Percentiles rank a stretch among this genome's conserved stretches.
Conservation (phyloP, 257 asterid species). For the Echium plantagineum region DNA sequence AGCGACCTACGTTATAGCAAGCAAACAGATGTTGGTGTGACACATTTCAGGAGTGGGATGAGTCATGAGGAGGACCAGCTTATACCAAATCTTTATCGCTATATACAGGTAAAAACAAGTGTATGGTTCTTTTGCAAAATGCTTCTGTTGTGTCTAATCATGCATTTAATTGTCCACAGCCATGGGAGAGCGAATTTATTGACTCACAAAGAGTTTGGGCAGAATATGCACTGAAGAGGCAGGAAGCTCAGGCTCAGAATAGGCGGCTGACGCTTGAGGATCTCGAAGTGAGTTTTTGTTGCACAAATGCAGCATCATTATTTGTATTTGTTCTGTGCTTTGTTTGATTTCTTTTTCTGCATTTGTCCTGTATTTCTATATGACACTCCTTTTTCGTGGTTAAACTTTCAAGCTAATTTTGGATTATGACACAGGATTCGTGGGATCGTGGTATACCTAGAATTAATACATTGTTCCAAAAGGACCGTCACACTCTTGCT, state of each 20-base stretch:
- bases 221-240: constrained; percentile 96
- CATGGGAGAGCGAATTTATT: constrained; percentile 98
- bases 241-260: constrained; percentile 97
- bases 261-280: constrained; percentile 97
- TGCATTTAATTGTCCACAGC: constrained; percentile 32
- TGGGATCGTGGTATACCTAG: constrained; percentile 99
- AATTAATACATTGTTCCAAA: constrained; percentile 94
- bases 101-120: constrained; percentile 63
- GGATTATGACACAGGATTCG: constrained; percentile 63
- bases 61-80: constrained; percentile 96
- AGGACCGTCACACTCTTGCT: constrained; percentile 98
- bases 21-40: constrained; percentile 96
- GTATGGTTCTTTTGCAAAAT: not conserved
- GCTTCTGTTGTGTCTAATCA: constrained; percentile 5
- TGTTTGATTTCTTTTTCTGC: not conserved
- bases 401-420: too few species aligned
- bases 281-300: constrained; percentile 58
- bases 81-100: constrained; percentile 95
- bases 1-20: constrained; percentile 91
- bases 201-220: constrained; percentile 99
- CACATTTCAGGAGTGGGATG: constrained; percentile 98
- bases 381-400: not conserved
- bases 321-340: not conserved
- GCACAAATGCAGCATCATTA: not conserved
- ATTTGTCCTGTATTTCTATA: not conserved